Base-by-base conservation (phyloP, 345 rosid species). In the Salix arbutifolia region DNA sequence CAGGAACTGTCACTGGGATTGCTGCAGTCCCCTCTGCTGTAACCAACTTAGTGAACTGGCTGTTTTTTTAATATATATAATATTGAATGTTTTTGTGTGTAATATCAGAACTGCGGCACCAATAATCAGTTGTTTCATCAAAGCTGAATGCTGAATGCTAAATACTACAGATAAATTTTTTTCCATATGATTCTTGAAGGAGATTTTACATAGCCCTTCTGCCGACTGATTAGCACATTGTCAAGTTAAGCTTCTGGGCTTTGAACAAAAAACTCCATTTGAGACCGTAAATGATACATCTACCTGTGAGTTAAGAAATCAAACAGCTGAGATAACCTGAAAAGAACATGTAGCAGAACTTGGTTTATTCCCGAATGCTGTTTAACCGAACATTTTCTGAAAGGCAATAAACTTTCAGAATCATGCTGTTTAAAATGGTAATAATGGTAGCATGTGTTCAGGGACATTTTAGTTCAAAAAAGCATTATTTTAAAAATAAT, bases 101-200 rank as follows among this genome's bases (percentile, higher is more conserved):
- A 33, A 66, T 28, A 6, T 35, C 65, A n/a, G 66, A 52, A 19
- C 35, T 1, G 1, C 26, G 21, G 60, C 16, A 4, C 46, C 53
- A 28, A 8, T 61, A n/a, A 12, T 46, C 6, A 14, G 2, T 61
- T 62, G n/a, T 56, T 31, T 52, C 28, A 35, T 61, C 28, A 21
- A 37, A 71, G 66, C 67, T 71, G 58, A 65, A 66, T 72, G 66
- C 67, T 71, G 58, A 65, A 66, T 72, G 46, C 52, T 52, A 19
- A 71, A 65, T 35, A 58, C 65, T 19, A 38, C 35, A 44, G 50
- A 65, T 56, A 12, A 8, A 1, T 46, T 69, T 1, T 23, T 35
- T 8, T 21, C 28, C 14, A 8, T n/a, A 1, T 53, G 72, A 72
- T 56, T 37, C 8, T 67, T 53, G 65, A 11, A n/a, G 14, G 37